phyloP scores from a whole-genome alignment of 1,139 yeast genomes.

The Yamadazyma taylorii region DNA sequence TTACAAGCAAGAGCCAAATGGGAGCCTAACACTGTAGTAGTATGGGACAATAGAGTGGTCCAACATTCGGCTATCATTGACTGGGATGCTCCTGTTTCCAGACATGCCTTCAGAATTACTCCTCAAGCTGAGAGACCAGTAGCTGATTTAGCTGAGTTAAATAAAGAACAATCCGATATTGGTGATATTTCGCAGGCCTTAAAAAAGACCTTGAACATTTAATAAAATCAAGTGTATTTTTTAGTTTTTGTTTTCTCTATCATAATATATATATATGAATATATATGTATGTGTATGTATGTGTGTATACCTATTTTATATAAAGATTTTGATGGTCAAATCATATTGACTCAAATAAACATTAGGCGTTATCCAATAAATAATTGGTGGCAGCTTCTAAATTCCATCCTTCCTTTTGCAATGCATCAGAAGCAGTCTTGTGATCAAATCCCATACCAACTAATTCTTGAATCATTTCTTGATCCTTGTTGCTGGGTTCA shows the following conservation, averaged over 20 bases:
- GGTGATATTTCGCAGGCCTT: constrained; percentile 41
- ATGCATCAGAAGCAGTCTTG: constrained; percentile 64
- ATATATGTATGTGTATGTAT: too few relatives aligned
- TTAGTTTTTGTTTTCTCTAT: too few relatives aligned
- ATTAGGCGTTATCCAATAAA: constrained; percentile 65
- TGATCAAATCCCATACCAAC: constrained; percentile 87
- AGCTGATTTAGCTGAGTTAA: constrained; percentile 32
- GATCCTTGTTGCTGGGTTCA: constrained; percentile 9
- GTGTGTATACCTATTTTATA: too few relatives aligned
- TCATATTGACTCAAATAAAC: too few relatives aligned
- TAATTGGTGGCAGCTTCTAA: constrained; percentile 83
- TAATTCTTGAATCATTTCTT: constrained; percentile 58
- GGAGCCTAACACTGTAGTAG: constrained; percentile 57
- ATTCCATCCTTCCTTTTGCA: constrained; percentile 69
- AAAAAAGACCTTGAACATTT: constrained; percentile 15
- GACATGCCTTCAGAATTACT: constrained; percentile 47
- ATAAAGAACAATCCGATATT: constrained; percentile 34
- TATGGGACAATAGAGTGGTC: constrained; percentile 49
- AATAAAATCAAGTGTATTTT: not conserved
- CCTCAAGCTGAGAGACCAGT: constrained; percentile 52
- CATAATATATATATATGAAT: not conserved
- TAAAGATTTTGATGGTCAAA: not conserved
- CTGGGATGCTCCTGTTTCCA: constrained; percentile 41
- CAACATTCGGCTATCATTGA: constrained; percentile 46
- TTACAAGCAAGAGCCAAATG: constrained; percentile 58